These are phyloP conservation scores for Lobosporangium transversale DNA, from an alignment of 192 early-diverging fungal species.

Conservation along the genomic window DNA sequence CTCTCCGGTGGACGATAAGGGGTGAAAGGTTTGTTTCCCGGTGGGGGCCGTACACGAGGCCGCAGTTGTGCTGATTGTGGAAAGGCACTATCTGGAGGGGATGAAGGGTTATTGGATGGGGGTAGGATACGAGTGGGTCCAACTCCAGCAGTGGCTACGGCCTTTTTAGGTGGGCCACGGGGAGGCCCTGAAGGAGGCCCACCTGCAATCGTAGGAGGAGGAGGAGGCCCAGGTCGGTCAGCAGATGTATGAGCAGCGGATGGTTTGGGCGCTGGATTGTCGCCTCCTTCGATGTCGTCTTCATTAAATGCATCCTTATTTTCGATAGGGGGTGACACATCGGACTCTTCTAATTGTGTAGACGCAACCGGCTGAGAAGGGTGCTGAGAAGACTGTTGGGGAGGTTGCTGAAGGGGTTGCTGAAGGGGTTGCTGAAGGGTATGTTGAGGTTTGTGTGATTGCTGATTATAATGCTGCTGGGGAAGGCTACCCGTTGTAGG, in stretches of 20 bases:
- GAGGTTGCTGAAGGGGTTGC: neutral
- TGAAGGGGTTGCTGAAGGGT: neutral
- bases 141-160: constrained; percentile 10
- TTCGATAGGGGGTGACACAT: constrained; percentile 23
- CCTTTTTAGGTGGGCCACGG: constrained; percentile 38
- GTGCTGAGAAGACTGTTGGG: neutral
- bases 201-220: constrained; percentile 1
- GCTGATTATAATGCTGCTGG: neutral
- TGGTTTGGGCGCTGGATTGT: neutral
- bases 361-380: neutral
- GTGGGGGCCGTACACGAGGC: constrained; percentile 38
- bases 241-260: neutral
- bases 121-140: constrained; percentile 21
- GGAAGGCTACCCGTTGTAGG: neutral
- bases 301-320: constrained; percentile 16
- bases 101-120: constrained; percentile 42
- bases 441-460: constrained; percentile 8
- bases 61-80: constrained; percentile 18
- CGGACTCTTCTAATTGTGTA: constrained; percentile 17
- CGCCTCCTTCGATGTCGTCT: constrained; percentile 43
- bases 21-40: constrained; percentile 24
- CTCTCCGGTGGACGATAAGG: constrained; percentile 49
- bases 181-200: constrained; percentile 44
- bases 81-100: constrained; percentile 46
- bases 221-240: constrained; percentile 9